A percentile compares a stretch with the other conserved stretches of the same genome.
phyloP scores from a whole-genome alignment of 163 green algal species.

The Scenedesmus sp. region DNA sequence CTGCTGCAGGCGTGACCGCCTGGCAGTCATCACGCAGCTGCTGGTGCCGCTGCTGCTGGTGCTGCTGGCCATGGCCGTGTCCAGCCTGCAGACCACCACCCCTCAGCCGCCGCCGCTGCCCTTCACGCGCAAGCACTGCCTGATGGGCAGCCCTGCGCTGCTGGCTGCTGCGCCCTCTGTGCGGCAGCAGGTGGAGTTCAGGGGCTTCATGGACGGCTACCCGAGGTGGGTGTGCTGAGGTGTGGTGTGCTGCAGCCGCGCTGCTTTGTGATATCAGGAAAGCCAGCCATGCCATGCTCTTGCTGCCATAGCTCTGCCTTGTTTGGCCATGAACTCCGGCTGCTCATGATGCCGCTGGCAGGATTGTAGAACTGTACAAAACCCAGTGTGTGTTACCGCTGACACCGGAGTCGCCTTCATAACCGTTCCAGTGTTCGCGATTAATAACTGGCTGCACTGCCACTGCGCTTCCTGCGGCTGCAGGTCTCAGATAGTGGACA shows the following conservation, averaged over 20 bases:
- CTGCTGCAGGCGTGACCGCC: constrained; percentile 61
- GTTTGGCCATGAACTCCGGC: neutral
- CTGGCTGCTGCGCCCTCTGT: constrained; percentile 57
- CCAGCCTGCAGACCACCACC: neutral
- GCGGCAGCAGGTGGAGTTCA: constrained; percentile 51
- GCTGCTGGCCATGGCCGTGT: constrained; percentile 71
- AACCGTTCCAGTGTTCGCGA: no score
- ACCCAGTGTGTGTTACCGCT: no score
- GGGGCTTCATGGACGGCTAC: constrained; percentile 55
- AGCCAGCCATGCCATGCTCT: neutral
- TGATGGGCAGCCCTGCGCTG: constrained; percentile 55
- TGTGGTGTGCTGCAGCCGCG: neutral
- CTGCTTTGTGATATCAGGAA: neutral
- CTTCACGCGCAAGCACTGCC: constrained; percentile 40
- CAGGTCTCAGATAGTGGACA: constrained; percentile 37
- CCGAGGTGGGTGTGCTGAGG: neutral
- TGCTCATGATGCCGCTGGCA: neutral
- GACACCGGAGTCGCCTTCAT: no score
- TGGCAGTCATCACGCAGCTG: constrained; percentile 71
- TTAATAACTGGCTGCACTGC: neutral
- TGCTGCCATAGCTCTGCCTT: neutral
- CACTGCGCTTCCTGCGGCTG: neutral
- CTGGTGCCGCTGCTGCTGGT: constrained; percentile 79
- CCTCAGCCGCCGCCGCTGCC: constrained; percentile 47
- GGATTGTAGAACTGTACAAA: neutral